Conservation (phyloP, 148 eudicot genomes). For the Nepenthes mirabilis region DNA sequence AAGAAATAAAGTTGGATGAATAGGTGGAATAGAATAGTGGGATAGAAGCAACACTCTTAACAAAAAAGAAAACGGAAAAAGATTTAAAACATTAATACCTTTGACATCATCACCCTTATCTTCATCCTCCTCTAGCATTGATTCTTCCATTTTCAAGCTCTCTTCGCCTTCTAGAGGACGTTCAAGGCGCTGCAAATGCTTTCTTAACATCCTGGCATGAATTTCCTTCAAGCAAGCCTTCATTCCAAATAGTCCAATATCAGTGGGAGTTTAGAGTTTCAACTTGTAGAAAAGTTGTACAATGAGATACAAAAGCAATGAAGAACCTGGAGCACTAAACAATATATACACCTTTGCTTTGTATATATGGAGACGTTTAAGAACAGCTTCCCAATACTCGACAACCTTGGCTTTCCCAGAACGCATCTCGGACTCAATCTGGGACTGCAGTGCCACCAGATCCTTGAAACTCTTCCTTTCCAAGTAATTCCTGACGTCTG, state of each 20-base stretch:
- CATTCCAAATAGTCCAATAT: constrained; percentile 2
- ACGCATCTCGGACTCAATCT: constrained; percentile 89
- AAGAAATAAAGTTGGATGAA: no score
- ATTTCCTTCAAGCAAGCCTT: constrained; percentile 95
- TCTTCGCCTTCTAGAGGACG: constrained; percentile 34
- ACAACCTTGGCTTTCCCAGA: constrained; percentile 96
- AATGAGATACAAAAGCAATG: neutral
- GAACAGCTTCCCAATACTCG: constrained; percentile 95
- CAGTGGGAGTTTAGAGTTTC: constrained; percentile 1
- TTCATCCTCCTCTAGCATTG: constrained; percentile 40
- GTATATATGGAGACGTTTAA: constrained; percentile 83
- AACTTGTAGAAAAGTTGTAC: neutral
- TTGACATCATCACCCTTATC: constrained; percentile 36
- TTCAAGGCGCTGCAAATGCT: constrained; percentile 68
- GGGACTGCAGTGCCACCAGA: constrained; percentile 46
- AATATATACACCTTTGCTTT: constrained; percentile 67
- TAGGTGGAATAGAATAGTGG: no score
- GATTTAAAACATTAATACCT: constrained; percentile 21
- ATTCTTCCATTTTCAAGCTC: constrained; percentile 15
- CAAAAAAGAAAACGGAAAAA: neutral
- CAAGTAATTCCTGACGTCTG: constrained; percentile 62
- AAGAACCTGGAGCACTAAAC: neutral
- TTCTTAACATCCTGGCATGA: constrained; percentile 65
- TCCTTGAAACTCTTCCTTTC: constrained; percentile 64
- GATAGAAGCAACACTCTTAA: no score